These are phyloP conservation scores for Ophiostoma angusticollis DNA, from an alignment of 2,329 filamentous ascomycete species.

Conservation along the genomic window DNA sequence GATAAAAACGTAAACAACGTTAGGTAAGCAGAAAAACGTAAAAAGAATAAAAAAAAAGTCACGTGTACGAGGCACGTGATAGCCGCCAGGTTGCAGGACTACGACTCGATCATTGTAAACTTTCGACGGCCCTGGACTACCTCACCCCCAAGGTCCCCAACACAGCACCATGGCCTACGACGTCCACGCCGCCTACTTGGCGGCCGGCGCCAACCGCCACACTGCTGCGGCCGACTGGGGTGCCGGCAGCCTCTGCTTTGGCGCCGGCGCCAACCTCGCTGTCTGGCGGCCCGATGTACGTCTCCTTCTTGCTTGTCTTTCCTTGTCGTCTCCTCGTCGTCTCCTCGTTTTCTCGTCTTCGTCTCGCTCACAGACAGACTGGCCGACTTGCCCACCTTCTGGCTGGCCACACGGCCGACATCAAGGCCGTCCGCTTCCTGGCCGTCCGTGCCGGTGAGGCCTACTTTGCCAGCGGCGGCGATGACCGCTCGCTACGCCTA, in stretches of 20 bases:
- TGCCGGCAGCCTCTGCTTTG: constrained; percentile 66
- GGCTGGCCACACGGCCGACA: constrained; percentile 61
- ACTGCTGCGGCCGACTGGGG: constrained; percentile 87
- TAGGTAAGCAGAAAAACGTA: too few species aligned
- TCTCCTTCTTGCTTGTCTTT: too few species aligned
- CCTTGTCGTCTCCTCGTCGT: too few species aligned
- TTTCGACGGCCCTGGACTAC: too few species aligned
- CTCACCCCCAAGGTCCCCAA: too few species aligned
- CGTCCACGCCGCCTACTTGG: constrained; percentile 40
- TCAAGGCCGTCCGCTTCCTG: constrained; percentile 76
- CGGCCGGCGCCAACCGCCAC: constrained; percentile 80
- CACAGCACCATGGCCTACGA: background rate
- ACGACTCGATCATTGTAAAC: too few species aligned
- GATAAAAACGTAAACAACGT: too few species aligned
- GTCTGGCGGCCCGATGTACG: constrained; percentile 72
- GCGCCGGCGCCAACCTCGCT: constrained; percentile 77
- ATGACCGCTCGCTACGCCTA: constrained; percentile 63
- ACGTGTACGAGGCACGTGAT: too few species aligned
- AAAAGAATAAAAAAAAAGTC: too few species aligned
- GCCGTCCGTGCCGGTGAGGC: constrained; percentile 19
- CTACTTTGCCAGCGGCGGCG: constrained; percentile 64
- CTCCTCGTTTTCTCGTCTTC: too few species aligned
- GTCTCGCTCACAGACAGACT: too few species aligned
- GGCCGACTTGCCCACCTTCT: constrained; percentile 46
- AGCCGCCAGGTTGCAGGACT: too few species aligned